These are phyloP conservation scores for Picochlorum costavermella DNA, from an alignment of 139 green algal genomes.

Conservation along the genomic window DNA sequence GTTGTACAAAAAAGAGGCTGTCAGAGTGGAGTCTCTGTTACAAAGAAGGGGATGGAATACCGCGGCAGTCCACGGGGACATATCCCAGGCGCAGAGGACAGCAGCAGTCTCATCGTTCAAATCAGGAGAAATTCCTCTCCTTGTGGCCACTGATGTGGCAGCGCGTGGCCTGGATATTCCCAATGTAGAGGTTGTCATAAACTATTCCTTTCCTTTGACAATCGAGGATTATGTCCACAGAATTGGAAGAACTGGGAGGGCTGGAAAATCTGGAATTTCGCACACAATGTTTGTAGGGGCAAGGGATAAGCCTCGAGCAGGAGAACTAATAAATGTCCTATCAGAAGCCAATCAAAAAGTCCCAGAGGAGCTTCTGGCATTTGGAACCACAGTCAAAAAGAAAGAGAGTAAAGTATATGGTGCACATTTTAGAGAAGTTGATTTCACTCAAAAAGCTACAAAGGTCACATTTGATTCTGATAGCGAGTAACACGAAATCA, in stretches of 20 bases:
- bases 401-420: constrained; percentile 83
- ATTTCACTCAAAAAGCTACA: constrained; percentile 68
- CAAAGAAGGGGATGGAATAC: constrained; percentile 58
- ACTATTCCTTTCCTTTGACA: constrained; percentile 94
- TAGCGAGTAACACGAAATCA: constrained; percentile 13
- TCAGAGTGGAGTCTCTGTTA: constrained; percentile 68
- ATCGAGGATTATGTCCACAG: constrained; percentile 97
- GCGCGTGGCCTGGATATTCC: constrained; percentile 62
- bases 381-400: constrained; percentile 95
- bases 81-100: constrained; percentile 67
- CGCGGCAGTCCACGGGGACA: constrained; percentile 82
- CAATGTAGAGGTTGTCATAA: constrained; percentile 80
- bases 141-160: constrained; percentile 68
- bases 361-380: constrained; percentile 73
- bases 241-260: constrained; percentile 89
- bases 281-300: constrained; percentile 81
- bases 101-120: constrained; percentile 79
- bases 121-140: constrained; percentile 35
- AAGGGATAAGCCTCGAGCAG: constrained; percentile 68
- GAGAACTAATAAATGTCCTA: constrained; percentile 95
- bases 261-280: constrained; percentile 76
- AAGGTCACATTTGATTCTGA: constrained; percentile 84
- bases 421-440: constrained; percentile 91
- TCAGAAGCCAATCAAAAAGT: constrained; percentile 78
- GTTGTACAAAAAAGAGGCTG: constrained; percentile 96